Evolutionary conservation across 169 alveolate genomes (phyloP).

Genomic region (Cryptosporidium ubiquitum): DNA sequence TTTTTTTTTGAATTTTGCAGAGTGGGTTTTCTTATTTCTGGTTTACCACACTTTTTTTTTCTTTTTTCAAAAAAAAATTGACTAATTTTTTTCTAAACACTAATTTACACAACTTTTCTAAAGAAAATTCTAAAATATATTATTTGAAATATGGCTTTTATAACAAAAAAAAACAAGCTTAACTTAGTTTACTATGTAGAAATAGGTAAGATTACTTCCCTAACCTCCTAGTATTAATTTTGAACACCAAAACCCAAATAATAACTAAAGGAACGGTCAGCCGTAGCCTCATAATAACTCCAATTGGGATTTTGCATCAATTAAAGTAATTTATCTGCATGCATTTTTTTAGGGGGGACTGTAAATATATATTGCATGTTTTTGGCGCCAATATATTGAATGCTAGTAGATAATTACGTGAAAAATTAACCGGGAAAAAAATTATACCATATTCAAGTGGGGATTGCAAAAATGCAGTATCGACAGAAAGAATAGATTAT

Average conservation of each 20-base stretch:
- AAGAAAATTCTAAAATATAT: not conserved
- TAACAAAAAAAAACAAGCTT: too few species aligned
- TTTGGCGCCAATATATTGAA: not conserved
- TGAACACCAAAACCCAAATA: not conserved
- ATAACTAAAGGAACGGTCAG: too few species aligned
- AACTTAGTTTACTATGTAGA: not conserved
- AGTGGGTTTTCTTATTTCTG: conserved; percentile 18
- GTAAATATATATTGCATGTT: not conserved
- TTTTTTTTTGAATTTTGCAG: conserved; percentile 27
- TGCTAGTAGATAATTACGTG: not conserved
- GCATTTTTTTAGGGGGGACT: not conserved
- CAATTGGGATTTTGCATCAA: too few species aligned
- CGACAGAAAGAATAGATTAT: not conserved
- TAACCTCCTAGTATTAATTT: too few species aligned
- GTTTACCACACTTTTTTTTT: conserved; percentile 30
- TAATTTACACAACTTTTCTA: not conserved
- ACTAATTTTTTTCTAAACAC: not conserved
- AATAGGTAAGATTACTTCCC: not conserved
- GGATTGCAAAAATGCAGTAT: conserved; percentile 21
- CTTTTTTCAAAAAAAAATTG: not conserved
- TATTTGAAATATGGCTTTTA: not conserved
- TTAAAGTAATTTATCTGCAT: not conserved
- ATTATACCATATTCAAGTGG: not conserved
- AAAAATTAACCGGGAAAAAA: not conserved
- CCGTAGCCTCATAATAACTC: too few species aligned